phyloP scores from a whole-genome alignment of 2,329 filamentous ascomycete species.

The Cladophialophora carrionii region DNA sequence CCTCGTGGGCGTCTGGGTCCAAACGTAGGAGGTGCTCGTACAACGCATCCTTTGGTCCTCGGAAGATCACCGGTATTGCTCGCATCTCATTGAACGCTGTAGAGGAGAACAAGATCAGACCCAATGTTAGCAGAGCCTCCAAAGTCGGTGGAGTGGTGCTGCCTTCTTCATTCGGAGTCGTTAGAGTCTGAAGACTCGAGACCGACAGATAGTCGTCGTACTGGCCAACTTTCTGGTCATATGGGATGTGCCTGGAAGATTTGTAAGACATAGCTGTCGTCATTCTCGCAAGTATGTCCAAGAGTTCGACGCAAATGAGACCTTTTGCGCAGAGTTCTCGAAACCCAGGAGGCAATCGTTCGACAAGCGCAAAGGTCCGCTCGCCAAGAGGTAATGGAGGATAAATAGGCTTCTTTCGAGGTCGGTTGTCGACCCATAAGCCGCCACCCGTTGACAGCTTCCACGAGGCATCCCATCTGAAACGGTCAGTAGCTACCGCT shows the following conservation, averaged over 20 bases:
- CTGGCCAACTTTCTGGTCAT: conserved; percentile 1
- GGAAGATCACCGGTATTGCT: conserved; percentile 8
- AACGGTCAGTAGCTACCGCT: neutral
- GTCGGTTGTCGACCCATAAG: conserved; percentile 6
- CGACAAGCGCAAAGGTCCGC: neutral
- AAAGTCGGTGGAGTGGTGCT: neutral
- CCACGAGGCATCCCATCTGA: conserved; percentile 5
- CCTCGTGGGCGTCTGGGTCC: neutral
- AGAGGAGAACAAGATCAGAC: conserved; percentile 5
- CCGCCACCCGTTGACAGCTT: neutral
- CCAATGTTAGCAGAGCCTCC: neutral
- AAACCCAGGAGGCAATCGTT: neutral
- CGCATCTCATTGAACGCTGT: conserved; percentile 8
- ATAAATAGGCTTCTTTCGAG: conserved; percentile 1
- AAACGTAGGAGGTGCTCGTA: neutral
- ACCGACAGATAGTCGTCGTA: conserved; percentile 7
- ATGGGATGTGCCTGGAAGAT: conserved; percentile 4
- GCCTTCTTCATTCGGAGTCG: neutral
- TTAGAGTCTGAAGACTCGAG: neutral
- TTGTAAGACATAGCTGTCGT: conserved; percentile 2
- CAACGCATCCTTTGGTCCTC: conserved; percentile 3
- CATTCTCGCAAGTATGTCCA: conserved; percentile 1
- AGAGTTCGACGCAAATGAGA: conserved; percentile 1
- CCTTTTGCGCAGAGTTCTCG: neutral
- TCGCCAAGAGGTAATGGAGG: conserved; percentile 1